A percentile compares a stretch with the other conserved stretches of the same genome.
phyloP scores from a whole-genome alignment of 768 basidiomycete species.

The Nevesoporus exiguus region DNA sequence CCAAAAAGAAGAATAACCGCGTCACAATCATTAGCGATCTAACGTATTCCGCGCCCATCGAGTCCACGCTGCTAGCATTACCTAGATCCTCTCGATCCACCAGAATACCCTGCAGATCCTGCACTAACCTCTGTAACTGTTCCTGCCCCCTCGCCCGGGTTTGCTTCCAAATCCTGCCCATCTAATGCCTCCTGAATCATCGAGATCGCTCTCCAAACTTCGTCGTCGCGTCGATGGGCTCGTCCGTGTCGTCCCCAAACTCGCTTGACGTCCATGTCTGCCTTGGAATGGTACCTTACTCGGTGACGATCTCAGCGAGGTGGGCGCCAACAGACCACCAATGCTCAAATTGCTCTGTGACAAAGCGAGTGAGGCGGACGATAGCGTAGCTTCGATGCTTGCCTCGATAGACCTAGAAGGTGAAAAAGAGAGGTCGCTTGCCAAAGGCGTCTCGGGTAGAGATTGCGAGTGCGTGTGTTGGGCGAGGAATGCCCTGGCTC shows the following conservation, averaged over 20 bases:
- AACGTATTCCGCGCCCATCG: no score
- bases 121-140: background rate
- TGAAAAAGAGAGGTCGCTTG: constrained; percentile 41
- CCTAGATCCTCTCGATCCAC: background rate
- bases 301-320: constrained; percentile 46
- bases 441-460: constrained; percentile 52
- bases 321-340: constrained; percentile 18
- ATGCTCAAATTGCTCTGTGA: constrained; percentile 20
- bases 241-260: constrained; percentile 88
- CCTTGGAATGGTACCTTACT: constrained; percentile 56
- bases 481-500: constrained; percentile 61
- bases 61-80: background rate
- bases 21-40: no score
- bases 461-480: constrained; percentile 33
- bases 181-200: constrained; percentile 93
- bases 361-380: constrained; percentile 24
- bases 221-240: constrained; percentile 89
- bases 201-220: constrained; percentile 91
- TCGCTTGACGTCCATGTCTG: constrained; percentile 48
- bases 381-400: constrained; percentile 33
- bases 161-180: constrained; percentile 49
- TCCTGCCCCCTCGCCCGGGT: background rate
- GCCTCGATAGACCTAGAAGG: constrained; percentile 42
- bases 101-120: background rate
- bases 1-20: no score